Evolutionary conservation across 305 asterid species (phyloP).

Genomic region (Rubia tinctorum): DNA sequence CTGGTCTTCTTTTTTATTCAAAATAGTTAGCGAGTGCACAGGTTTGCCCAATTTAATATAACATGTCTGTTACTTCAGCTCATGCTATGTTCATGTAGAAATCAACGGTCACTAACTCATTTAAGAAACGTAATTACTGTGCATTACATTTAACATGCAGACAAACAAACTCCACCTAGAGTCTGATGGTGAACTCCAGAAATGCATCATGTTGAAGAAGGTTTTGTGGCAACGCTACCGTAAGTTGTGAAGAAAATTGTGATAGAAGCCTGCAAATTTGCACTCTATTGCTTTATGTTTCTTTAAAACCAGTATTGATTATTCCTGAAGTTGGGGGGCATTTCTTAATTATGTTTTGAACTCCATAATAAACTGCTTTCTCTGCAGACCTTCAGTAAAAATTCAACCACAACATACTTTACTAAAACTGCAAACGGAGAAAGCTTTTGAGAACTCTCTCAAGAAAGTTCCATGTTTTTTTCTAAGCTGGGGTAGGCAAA

Average conservation of each 20-base stretch:
- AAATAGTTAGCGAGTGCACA: not conserved
- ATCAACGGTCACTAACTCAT: not conserved
- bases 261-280: not conserved
- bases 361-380: not conserved
- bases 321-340: not conserved
- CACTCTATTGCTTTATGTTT: not conserved
- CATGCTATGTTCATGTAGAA: not conserved
- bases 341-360: not conserved
- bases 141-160: conserved; percentile 32
- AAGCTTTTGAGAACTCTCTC: conserved; percentile 59
- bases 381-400: conserved; percentile 69
- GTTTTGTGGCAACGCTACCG: conserved; percentile 91
- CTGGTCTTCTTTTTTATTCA: not conserved
- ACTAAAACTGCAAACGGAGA: conserved; percentile 75
- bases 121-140: conserved; percentile 1
- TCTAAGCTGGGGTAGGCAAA: conserved; percentile 81
- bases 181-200: conserved; percentile 71
- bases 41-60: not conserved
- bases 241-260: conserved; percentile 37
- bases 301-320: not conserved
- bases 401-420: conserved; percentile 89
- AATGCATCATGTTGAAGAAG: conserved; percentile 84
- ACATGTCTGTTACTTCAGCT: not conserved
- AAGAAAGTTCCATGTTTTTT: conserved; percentile 76
- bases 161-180: conserved; percentile 77